Conservation (phyloP, 129 eudicot genomes). For the Pulicaria dysenterica region DNA sequence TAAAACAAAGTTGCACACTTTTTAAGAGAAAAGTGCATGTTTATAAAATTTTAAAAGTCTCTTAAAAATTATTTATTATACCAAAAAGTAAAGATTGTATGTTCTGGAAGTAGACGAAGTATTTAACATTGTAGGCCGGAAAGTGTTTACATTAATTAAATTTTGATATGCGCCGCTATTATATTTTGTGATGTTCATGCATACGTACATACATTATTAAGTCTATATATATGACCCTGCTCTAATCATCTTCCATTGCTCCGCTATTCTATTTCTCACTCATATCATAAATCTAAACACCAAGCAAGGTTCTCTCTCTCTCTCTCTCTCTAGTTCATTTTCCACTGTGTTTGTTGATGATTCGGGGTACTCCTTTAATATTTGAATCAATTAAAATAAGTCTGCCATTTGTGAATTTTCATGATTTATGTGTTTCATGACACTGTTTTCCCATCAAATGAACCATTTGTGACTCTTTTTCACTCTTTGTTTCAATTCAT, state of each 20-base stretch:
- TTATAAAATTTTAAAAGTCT: no score
- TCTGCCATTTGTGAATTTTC: not conserved
- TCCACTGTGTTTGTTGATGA: not conserved
- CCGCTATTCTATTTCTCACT: constrained; percentile 14
- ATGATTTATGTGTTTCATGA: not conserved
- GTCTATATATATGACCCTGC: constrained; percentile 11
- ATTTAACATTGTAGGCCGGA: not conserved
- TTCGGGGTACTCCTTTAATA: not conserved
- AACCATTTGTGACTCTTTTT: no score
- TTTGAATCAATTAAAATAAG: not conserved
- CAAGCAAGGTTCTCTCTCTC: constrained; percentile 22
- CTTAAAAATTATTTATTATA: no score
- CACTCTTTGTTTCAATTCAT: no score
- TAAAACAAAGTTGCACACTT: no score
- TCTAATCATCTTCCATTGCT: constrained; percentile 25
- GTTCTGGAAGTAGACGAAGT: no score
- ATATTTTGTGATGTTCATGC: constrained; percentile 3
- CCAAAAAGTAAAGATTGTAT: no score
- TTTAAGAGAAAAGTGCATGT: no score
- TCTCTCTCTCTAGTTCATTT: not conserved
- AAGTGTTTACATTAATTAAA: not conserved
- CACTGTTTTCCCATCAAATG: no score
- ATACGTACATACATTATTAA: not conserved
- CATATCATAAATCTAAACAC: constrained; percentile 12
- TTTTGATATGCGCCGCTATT: not conserved